Evolutionary conservation across 148 eudicot species (phyloP).

Genomic region (Chenopodium album): DNA sequence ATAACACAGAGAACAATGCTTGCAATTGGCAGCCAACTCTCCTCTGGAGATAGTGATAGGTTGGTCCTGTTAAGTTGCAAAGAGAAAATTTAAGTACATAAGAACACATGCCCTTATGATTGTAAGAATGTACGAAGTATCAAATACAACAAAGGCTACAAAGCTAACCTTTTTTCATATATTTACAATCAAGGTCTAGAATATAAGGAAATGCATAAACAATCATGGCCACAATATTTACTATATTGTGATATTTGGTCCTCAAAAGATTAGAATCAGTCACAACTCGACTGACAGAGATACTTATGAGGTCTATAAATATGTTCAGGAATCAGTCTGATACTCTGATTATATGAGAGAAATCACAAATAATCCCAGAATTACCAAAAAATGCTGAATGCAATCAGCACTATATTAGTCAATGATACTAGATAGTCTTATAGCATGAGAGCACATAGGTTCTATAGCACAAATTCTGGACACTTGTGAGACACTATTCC

Average conservation of each 20-base stretch:
- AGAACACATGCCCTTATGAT: neutral
- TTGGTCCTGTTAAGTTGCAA: conserved; percentile 52
- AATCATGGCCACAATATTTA: neutral
- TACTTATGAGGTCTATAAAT: too few relatives aligned
- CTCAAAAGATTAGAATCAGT: neutral
- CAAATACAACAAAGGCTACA: neutral
- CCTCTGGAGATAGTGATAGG: conserved; percentile 79
- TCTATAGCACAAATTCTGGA: neutral
- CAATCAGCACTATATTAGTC: neutral
- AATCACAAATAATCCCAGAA: neutral
- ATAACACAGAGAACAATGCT: conserved; percentile 75
- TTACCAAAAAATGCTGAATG: neutral
- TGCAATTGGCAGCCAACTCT: conserved; percentile 93
- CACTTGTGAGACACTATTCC: too few relatives aligned
- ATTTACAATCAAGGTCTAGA: neutral
- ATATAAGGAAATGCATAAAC: neutral
- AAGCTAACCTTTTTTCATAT: neutral
- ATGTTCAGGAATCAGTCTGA: too few relatives aligned
- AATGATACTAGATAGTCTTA: neutral
- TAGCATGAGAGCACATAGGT: neutral
- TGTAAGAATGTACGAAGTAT: neutral
- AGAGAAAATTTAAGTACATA: neutral
- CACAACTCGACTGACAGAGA: neutral
- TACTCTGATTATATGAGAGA: neutral
- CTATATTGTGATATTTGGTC: neutral